Evolutionary conservation across 108 stramenopile genomes (phyloP), one percentile per base, ranked within the genome.

Genomic region (Cyclotella atomus): DNA sequence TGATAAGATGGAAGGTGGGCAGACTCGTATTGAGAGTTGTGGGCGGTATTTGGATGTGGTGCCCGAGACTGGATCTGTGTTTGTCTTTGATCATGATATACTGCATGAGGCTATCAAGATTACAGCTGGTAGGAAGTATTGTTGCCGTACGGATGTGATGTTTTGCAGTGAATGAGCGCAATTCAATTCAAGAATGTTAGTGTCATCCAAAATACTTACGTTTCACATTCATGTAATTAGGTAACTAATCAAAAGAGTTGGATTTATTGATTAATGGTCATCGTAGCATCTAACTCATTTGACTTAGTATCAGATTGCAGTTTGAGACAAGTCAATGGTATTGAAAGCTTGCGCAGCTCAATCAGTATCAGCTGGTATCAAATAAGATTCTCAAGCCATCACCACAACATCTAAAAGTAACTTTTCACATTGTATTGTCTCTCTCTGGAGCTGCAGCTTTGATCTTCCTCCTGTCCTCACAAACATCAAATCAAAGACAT

Each of bases 51-150:
- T 35, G 17, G 75, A 83, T 60, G 72, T 83, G 21, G 24, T 45
- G 19, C 82, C 82, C 6, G 66, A 63, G 34, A 63, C 33, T 16
- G 82, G 82, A 0, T 45, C 60, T 6, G 82, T 68, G 17, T 33
- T 83, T 1, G 17, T 83, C 0, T 83, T 83, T 64, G 76, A 83
- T 64, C 82, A 83, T 34, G 66, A 78, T 55, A 67, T 77, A 21
- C 25, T 73, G 14, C 82, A 83, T 49, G 66, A 77, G 59, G 77
- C 71, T n/a, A 32, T 29, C n/a, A 45, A 41, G 63, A 67, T 83
- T 27, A 57, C 33, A 9, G 44, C 34, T 20, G 82, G 82, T 28
- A 64, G 33, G 8, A 83, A 83, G 52, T 83, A 83, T 46, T 72
- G 71, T 33, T 64, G 77, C 20, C 49, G 82, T 50, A 68, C 76